Evolutionary conservation across 805 yeast genomes (phyloP), one percentile per base, ranked within the genome.

Genomic region (Candida dendrica): DNA sequence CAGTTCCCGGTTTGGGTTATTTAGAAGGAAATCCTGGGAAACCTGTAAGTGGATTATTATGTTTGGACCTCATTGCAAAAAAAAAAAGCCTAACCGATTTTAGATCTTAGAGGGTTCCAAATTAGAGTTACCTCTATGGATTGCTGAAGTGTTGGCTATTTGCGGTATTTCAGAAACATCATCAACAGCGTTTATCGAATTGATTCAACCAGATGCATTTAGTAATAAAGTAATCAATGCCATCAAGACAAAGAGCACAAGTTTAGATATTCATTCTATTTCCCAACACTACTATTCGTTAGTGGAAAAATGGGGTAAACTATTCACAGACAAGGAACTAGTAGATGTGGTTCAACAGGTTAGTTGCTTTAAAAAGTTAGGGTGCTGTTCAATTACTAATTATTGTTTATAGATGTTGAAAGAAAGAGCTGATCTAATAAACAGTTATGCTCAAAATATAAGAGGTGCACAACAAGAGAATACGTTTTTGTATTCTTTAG

Each of bases 1-100:
- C 82, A 0, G 82, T 88, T 7, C 95, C 95, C 0, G 91, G 93
- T 0, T 65, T 91, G n/a, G 97, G 96, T 3, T 87, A 82, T 54
- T 66, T 91, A 6, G 90, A 84, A 53, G 88, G 90, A 7, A 77
- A 82, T 46, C 85, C 88, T 1, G 86, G 84, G 1, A 72, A 77
- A 47, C 60, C 64, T n/a, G 63, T 68, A 37, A 18, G 59, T 49
- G 47, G 42, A 36, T 49, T 50, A 42, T 17, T 16, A n/a, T n/a
- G n/a, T n/a, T n/a, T n/a, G n/a, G n/a, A n/a, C n/a, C n/a, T n/a
- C 24, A 36, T 32, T 37, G 34, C 26, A 33, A 38, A 11, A 3
- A 13, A 15, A 7, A 8, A 27, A 11, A 4, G 30, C 13, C 13
- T 8, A 27, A 27, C 30, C 5, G 5, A 5, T 17, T 30, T 10